Evolutionary conservation across 768 basidiomycete genomes (phyloP).

Genomic region (Suillus brevipes): DNA sequence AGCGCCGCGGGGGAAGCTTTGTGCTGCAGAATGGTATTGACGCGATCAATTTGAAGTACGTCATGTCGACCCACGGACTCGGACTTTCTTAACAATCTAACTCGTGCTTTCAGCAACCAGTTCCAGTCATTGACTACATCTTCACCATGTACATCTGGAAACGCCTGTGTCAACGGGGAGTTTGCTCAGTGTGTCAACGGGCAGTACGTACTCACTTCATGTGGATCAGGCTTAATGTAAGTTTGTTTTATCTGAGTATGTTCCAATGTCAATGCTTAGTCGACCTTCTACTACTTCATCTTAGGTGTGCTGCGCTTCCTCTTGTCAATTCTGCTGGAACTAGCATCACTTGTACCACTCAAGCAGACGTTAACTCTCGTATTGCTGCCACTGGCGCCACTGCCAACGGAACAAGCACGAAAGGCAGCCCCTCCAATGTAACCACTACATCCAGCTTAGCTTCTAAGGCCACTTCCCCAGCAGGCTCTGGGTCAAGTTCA

Average conservation of each 20-base stretch:
- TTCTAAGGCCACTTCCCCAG: slow-evolving; percentile 9
- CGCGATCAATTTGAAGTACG: slow-evolving; percentile 43
- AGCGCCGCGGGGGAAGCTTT: slow-evolving; percentile 30
- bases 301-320: slow-evolving; percentile 44
- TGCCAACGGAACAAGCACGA: slow-evolving; percentile 22
- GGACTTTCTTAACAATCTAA: slow-evolving; percentile 8
- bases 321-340: slow-evolving; percentile 51
- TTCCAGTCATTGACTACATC: slow-evolving; percentile 23
- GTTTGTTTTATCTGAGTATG: slow-evolving; percentile 5
- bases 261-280: not conserved
- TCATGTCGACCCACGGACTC: not conserved
- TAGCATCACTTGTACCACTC: slow-evolving; percentile 51
- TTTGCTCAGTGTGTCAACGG: slow-evolving; percentile 61
- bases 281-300: not conserved
- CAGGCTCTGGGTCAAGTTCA: slow-evolving; percentile 13
- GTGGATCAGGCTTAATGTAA: slow-evolving; percentile 20
- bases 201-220: slow-evolving; percentile 31
- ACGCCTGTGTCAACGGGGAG: slow-evolving; percentile 48
- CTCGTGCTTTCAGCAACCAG: slow-evolving; percentile 19
- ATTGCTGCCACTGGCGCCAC: slow-evolving; percentile 40
- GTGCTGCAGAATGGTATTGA: slow-evolving; percentile 41
- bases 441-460: slow-evolving; percentile 18
- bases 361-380: slow-evolving; percentile 46
- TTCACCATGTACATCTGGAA: slow-evolving; percentile 38
- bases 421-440: slow-evolving; percentile 9